Evolutionary conservation across 805 yeast genomes (phyloP), one percentile per base, ranked within the genome.

Genomic region (Teunomyces kruisii): DNA sequence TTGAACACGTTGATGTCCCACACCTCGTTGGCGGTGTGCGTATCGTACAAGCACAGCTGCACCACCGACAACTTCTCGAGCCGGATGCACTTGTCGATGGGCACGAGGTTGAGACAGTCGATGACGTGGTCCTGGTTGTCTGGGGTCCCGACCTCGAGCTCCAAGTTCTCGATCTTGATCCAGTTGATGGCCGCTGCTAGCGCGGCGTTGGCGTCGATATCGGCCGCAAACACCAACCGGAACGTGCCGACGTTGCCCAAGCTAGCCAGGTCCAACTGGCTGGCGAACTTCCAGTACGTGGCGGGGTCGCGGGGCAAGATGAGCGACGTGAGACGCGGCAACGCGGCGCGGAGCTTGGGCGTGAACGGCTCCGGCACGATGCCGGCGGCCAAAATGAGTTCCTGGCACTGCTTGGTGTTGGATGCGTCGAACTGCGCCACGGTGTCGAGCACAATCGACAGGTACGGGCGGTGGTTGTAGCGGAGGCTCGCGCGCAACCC

Each of bases 1-100:
- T 55, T 53, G 37, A 78, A 71, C 3, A 79, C 64, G 65, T 58
- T 80, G 83, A 43, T 75, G 70, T 46, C 80, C 60, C 56, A 78
- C 65, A 58, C 76, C 48, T 65, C 68, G 45, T 56, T 62, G 37
- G 47, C 54, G 5, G 49, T 49, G 52, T 68, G 73, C 12, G 51
- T 50, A 79, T 51, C 58, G 1, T 69, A 61, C 17, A 58, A 56
- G 27, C 65, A 67, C 17, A 40, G 51, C 42, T 68, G 72, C 4
- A 62, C 51, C n/a, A 68, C 60, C 44, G 75, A 69, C 44, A 60
- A 64, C 52, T 57, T 65, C 47, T 53, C 69, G 65, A 63, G 65
- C 43, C 42, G 65, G 0, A 69, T 46, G 27, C 72, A 53, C 12
- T 55, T 48, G 17, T 46, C 45, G 4, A 46, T 43, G 4, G 72